Evolutionary conservation across 441 rosid species (phyloP).

Genomic region (Euphorbia schlechtendalii): DNA sequence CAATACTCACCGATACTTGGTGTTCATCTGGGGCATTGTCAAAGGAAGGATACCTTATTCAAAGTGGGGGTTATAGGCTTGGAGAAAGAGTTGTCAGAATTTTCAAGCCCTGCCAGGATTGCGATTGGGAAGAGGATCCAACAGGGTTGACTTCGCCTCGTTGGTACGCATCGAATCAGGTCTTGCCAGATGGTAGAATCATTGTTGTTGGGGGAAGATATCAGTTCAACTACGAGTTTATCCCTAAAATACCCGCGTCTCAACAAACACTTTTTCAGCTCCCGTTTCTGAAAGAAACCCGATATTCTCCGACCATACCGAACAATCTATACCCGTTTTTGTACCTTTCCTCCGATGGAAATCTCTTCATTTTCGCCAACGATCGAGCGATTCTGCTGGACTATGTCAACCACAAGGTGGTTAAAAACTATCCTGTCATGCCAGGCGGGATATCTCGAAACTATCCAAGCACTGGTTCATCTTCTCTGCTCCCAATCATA

Average conservation of each 20-base stretch:
- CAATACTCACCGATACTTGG: constrained; percentile 62
- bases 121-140: constrained; percentile 39
- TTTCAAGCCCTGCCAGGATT: constrained; percentile 26
- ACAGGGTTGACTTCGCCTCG: constrained; percentile 28
- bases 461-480: constrained; percentile 60
- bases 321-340: constrained; percentile 77
- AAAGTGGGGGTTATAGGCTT: constrained; percentile 36
- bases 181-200: constrained; percentile 47
- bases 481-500: constrained; percentile 51
- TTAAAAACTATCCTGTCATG: constrained; percentile 48
- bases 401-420: constrained; percentile 33
- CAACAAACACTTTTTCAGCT: constrained; percentile 14
- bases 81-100: constrained; percentile 38
- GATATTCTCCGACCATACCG: constrained; percentile 37
- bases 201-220: constrained; percentile 63
- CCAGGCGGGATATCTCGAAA: constrained; percentile 54
- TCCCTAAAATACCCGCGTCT: constrained; percentile 38
- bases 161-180: constrained; percentile 49
- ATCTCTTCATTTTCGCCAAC: constrained; percentile 61
- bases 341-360: constrained; percentile 66
- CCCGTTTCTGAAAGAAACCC: constrained; percentile 51
- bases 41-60: constrained; percentile 36
- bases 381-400: constrained; percentile 49
- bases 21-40: constrained; percentile 67
- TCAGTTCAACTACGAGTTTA: constrained; percentile 56